Evolutionary conservation across 495 filamentous ascomycete genomes (phyloP), one percentile per base, ranked within the genome.

Genomic region (Aspergillus haitiensis): DNA sequence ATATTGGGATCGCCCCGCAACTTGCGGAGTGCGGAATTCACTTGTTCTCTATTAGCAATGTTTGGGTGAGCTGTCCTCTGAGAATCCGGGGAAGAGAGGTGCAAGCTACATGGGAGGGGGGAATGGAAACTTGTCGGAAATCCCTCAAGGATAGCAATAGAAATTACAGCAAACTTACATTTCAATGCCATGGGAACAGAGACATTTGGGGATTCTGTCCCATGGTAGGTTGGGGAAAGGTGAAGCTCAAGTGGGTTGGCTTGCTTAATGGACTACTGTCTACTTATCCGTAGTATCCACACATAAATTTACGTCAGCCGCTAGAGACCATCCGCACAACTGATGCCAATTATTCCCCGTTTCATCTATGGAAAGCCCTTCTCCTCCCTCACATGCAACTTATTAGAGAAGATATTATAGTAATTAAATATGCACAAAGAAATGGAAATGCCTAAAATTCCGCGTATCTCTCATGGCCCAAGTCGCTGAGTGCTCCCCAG

Each of bases 401-500:
- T 15, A 64, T 56, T 62, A 61, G 44, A 57, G 35, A 48, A 62
- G 33, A 44, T 53, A 56, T 36, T 58, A 55, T 55, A 54, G 42
- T 60, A 60, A 50, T 51, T 64, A 64, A 68, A 69, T 74, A 74
- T 74, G 66, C 67, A 77, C 68, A 74, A 27, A 65, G 68, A 74
- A 69, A 60, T 60, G 49, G n/a, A 59, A 58, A 58, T 61, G 32
- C 45, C 56, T 56, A 57, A 56, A 21, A 34, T 34, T 44, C 7
- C 46, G 33, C n/a, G 55, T 16, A 52, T 9, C n/a, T 1, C 18
- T 74, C 56, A 88, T 10, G 85, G 78, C 1, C 88, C 88, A 55
- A 91, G 73, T 58, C 88, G 78, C 67, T 92, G 88, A n/a, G 74
- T 75, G 10, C 78, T 74, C 9, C 83, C 87, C 45, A 85, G 68